Conservation (phyloP, 1,284 basidiomycete genomes). For the Naganishia cerealis region DNA sequence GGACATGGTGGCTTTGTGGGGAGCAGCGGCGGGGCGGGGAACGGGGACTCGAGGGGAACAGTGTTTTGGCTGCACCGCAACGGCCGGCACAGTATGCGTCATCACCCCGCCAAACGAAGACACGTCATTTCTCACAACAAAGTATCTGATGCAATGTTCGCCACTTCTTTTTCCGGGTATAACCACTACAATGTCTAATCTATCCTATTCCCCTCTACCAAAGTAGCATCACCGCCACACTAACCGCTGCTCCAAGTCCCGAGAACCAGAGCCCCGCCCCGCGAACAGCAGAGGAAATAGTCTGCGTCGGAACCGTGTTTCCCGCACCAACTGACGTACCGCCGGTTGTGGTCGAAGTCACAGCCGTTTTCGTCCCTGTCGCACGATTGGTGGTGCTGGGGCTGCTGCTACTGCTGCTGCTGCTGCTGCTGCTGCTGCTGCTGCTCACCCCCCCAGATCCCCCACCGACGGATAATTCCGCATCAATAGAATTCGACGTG, state of each 20-base stretch:
- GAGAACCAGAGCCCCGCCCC: neutral
- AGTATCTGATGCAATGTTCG: too few relatives aligned
- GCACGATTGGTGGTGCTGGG: neutral
- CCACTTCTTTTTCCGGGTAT: too few relatives aligned
- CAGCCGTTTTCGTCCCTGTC: neutral
- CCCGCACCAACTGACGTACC: neutral
- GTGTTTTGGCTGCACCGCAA: too few relatives aligned
- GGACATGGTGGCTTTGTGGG: conserved; percentile 43
- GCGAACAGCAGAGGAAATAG: neutral
- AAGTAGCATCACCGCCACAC: neutral
- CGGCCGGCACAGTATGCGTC: too few relatives aligned
- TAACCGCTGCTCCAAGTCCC: neutral
- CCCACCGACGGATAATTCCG: conserved; percentile 12
- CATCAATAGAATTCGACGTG: conserved; percentile 30
- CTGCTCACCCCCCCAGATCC: neutral
- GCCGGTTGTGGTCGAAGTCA: neutral
- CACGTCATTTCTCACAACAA: too few relatives aligned
- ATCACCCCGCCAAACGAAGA: too few relatives aligned
- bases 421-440: neutral
- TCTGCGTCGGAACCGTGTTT: neutral
- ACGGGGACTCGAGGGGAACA: neutral
- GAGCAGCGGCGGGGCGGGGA: neutral
- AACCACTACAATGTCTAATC: too few relatives aligned
- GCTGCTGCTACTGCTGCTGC: neutral
- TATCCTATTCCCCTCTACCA: too few relatives aligned